phyloP scores from a whole-genome alignment of 148 eudicot species.

The Chenopodium berlandieri region DNA sequence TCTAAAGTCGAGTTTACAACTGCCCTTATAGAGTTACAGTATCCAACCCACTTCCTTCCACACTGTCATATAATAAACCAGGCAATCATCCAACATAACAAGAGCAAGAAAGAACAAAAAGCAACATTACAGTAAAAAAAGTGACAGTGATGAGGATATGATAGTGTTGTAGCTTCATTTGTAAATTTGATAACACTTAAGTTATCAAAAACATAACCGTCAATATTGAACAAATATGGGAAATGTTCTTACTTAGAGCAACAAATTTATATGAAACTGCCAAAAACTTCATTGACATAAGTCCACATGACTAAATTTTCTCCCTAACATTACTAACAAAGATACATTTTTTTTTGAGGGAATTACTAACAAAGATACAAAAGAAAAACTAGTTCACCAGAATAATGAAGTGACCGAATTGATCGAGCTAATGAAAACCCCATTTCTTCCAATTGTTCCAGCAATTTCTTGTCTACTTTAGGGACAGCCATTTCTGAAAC shows the following conservation, averaged over 20 bases:
- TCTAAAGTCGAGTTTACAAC: not conserved
- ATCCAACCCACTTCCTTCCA: constrained; percentile 2
- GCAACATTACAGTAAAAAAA: not conserved
- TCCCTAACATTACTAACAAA: not conserved
- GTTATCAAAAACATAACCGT: not conserved
- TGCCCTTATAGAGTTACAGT: not conserved
- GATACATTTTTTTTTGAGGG: not conserved
- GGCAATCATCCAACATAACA: not conserved
- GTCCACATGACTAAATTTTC: too few relatives aligned
- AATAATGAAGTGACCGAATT: constrained; percentile 60
- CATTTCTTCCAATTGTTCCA: constrained; percentile 64
- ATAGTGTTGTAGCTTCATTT: not conserved
- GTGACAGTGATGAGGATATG: not conserved
- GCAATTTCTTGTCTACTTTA: constrained; percentile 55
- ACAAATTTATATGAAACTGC: not conserved
- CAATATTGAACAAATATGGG: not conserved
- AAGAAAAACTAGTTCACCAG: constrained; percentile 46
- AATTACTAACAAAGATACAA: not conserved
- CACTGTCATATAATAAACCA: not conserved
- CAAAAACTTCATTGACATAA: not conserved
- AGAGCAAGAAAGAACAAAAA: not conserved
- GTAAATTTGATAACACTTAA: not conserved
- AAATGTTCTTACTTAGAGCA: not conserved
- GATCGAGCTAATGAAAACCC: constrained; percentile 66
- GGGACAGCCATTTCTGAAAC: constrained; percentile 61